These are phyloP conservation scores for Asterophora lycoperdoides DNA, from an alignment of 768 basidiomycete genomes.

Conservation along the genomic window DNA sequence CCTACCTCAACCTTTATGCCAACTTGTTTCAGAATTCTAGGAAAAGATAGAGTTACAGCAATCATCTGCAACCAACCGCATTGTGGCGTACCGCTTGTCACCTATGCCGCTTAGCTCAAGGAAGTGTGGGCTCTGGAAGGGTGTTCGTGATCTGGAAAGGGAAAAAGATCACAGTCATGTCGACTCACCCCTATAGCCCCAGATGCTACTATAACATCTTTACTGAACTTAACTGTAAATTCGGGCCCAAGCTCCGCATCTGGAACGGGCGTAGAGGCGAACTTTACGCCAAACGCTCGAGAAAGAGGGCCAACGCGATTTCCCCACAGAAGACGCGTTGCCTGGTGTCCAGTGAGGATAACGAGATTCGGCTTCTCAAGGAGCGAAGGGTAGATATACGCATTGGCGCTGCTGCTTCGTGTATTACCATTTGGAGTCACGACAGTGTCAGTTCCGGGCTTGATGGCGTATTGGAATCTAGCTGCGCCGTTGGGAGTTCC, in stretches of 20 bases:
- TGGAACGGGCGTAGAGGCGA: conserved; percentile 4
- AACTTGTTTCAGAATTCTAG: conserved; percentile 7
- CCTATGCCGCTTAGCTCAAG: conserved; percentile 15
- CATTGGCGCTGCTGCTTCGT: conserved; percentile 14
- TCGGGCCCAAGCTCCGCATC: background rate
- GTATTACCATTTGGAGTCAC: conserved; percentile 9
- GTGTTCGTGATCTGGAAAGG: background rate
- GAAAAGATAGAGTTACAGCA: background rate
- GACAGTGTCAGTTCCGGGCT: conserved; percentile 11
- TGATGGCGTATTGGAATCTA: conserved; percentile 15
- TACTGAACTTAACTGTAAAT: background rate
- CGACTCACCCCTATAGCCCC: conserved; percentile 12
- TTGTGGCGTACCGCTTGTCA: conserved; percentile 2
- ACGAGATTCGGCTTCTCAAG: conserved; percentile 8
- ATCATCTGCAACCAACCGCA: background rate
- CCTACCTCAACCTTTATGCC: conserved; percentile 9
- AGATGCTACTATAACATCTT: conserved; percentile 12
- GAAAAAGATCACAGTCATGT: background rate
- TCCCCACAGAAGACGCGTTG: conserved; percentile 9
- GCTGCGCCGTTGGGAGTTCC: conserved; percentile 14
- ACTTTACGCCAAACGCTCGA: conserved; percentile 11
- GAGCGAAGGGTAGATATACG: conserved; percentile 14
- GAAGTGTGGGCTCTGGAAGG: conserved; percentile 10
- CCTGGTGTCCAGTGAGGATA: conserved; percentile 13
- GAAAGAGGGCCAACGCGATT: background rate